phyloP scores from a whole-genome alignment of 2,329 filamentous ascomycete species.

The Alternaria viburni region DNA sequence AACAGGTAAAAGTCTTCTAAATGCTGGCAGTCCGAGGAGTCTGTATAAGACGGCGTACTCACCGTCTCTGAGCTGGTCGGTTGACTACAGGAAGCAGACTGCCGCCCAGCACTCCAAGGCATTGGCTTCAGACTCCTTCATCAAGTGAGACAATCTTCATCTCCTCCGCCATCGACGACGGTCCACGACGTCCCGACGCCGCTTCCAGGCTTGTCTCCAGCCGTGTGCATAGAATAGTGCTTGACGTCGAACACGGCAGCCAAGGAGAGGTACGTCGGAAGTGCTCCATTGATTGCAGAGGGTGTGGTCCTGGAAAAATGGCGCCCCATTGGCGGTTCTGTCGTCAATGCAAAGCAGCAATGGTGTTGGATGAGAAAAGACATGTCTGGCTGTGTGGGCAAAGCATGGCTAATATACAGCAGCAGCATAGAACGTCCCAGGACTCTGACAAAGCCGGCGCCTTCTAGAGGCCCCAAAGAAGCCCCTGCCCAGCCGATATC shows the following conservation, averaged over 20 bases:
- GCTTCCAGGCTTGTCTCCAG: slow-evolving; percentile 5
- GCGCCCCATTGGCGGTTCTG: background rate
- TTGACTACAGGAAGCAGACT: slow-evolving; percentile 35
- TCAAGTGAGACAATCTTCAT: slow-evolving; percentile 34
- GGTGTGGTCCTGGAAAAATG: background rate
- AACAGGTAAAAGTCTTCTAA: slow-evolving; percentile 37
- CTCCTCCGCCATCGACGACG: slow-evolving; percentile 17
- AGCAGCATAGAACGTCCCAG: slow-evolving; percentile 23
- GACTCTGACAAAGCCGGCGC: slow-evolving; percentile 17
- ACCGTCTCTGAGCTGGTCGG: slow-evolving; percentile 31
- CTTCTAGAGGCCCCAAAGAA: slow-evolving; percentile 22
- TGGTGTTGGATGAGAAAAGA: background rate
- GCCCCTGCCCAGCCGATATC: slow-evolving; percentile 9
- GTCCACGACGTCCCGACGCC: slow-evolving; percentile 24
- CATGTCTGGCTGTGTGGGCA: slow-evolving; percentile 14
- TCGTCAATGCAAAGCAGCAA: slow-evolving; percentile 8
- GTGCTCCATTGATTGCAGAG: slow-evolving; percentile 18
- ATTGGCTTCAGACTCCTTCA: slow-evolving; percentile 31
- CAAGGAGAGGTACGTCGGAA: slow-evolving; percentile 32
- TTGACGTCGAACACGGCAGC: slow-evolving; percentile 7
- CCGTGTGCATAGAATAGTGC: slow-evolving; percentile 15
- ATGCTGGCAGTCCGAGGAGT: slow-evolving; percentile 24
- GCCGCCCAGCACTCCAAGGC: slow-evolving; percentile 31
- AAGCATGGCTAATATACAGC: slow-evolving; percentile 43
- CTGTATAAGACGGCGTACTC: slow-evolving; percentile 45